Conservation (phyloP, 192 early-diverging fungal genomes). For the Phycomyces nitens region DNA sequence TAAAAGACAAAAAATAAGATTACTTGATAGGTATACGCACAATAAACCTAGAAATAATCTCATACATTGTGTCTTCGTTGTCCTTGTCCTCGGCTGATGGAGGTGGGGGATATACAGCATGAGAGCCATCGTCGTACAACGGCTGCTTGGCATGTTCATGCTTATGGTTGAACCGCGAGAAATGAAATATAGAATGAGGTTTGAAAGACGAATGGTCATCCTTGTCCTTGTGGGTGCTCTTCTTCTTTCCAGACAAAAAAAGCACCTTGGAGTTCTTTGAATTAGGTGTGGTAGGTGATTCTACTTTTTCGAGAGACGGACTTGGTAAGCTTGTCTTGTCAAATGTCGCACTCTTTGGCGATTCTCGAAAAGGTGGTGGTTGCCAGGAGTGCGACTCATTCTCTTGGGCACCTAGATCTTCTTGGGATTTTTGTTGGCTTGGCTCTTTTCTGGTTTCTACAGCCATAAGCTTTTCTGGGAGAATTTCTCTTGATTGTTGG, state of each 20-base stretch:
- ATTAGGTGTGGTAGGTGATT: not conserved
- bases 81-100: slow-evolving; percentile 8
- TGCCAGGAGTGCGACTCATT: not conserved
- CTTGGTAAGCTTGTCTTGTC: not conserved
- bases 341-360: not conserved
- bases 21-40: not conserved
- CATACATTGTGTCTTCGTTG: slow-evolving; percentile 8
- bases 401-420: not conserved
- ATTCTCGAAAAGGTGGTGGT: slow-evolving; percentile 1
- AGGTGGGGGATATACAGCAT: slow-evolving; percentile 10
- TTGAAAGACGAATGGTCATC: not conserved
- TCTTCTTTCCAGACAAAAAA: not conserved
- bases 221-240: not conserved
- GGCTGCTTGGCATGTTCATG: not conserved
- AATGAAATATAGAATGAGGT: not conserved
- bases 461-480: not conserved
- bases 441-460: not conserved
- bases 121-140: slow-evolving; percentile 18
- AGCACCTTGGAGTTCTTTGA: not conserved
- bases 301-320: not conserved
- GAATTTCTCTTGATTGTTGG: not conserved
- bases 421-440: not conserved
- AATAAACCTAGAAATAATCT: not conserved
- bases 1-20: slow-evolving; percentile 1
- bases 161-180: not conserved